These are phyloP conservation scores for Celoporthe dispersa DNA, from an alignment of 2,329 filamentous ascomycete species.

Conservation along the genomic window DNA sequence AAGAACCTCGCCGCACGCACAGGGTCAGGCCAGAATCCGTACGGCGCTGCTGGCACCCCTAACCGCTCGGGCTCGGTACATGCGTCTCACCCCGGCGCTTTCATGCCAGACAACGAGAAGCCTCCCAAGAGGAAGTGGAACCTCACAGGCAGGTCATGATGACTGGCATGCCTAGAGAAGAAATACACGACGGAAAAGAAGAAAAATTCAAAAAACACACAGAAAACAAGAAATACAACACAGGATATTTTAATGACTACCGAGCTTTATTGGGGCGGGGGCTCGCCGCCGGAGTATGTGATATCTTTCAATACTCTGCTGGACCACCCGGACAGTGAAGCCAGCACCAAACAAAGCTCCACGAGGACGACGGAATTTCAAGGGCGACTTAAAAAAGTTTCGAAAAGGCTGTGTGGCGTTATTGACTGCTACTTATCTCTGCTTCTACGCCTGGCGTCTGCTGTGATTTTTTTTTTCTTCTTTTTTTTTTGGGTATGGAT, in stretches of 20 bases:
- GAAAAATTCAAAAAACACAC: slow-evolving; percentile 34
- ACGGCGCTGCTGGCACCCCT: slow-evolving; percentile 38
- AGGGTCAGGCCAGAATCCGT: slow-evolving; percentile 36
- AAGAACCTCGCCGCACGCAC: slow-evolving; percentile 43
- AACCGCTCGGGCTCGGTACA: slow-evolving; percentile 40
- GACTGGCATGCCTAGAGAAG: not conserved
- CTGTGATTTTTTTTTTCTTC: not conserved
- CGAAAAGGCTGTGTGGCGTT: slow-evolving; percentile 11
- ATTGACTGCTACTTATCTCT: not conserved
- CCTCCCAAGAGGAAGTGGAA: slow-evolving; percentile 50
- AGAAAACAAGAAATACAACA: not conserved
- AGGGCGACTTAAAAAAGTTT: not conserved
- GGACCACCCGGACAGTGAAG: not conserved
- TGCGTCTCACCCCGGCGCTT: slow-evolving; percentile 41
- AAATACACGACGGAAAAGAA: slow-evolving; percentile 47
- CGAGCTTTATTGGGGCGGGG: not conserved
- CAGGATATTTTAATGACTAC: not conserved
- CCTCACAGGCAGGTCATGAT: slow-evolving; percentile 10
- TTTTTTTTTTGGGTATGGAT: not conserved
- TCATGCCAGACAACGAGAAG: slow-evolving; percentile 42
- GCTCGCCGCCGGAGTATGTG: not conserved
- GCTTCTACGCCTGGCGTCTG: not conserved
- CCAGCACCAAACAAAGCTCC: not conserved
- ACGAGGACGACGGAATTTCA: slow-evolving; percentile 2
- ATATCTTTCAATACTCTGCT: not conserved